These are phyloP conservation scores for Fomitopsis schrenkii DNA, from an alignment of 1,284 basidiomycete species.

Conservation along the genomic window DNA sequence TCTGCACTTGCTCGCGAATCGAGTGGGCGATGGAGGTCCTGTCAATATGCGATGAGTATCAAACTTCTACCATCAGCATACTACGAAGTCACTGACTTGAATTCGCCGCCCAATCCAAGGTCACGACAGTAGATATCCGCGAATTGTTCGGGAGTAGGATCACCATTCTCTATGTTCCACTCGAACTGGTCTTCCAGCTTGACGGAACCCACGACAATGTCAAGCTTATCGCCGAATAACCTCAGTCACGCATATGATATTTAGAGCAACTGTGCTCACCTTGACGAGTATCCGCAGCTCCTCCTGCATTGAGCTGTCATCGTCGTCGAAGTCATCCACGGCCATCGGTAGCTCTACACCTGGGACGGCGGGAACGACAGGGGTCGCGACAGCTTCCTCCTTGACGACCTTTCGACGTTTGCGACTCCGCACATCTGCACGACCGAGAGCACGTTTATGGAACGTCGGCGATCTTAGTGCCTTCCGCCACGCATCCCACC, in stretches of 20 bases:
- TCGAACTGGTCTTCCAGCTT: constrained; percentile 98
- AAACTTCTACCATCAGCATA: background rate
- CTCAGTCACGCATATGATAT: constrained; percentile 12
- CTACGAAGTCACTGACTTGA: constrained; percentile 56
- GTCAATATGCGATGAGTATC: constrained; percentile 10
- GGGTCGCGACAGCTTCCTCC: constrained; percentile 20
- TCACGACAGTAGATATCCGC: constrained; percentile 87
- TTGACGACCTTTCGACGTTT: constrained; percentile 33
- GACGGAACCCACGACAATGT: constrained; percentile 92
- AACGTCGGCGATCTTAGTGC: constrained; percentile 36
- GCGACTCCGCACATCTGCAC: constrained; percentile 23
- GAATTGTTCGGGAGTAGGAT: constrained; percentile 88
- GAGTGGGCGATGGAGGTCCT: constrained; percentile 94
- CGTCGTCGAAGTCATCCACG: constrained; percentile 35
- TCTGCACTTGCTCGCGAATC: constrained; percentile 93
- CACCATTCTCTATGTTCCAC: constrained; percentile 87
- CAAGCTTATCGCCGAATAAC: constrained; percentile 54
- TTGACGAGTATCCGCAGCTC: constrained; percentile 92
- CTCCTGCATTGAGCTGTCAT: constrained; percentile 60
- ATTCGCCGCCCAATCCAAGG: constrained; percentile 89
- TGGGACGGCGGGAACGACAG: constrained; percentile 1
- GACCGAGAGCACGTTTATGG: constrained; percentile 21
- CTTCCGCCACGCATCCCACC: constrained; percentile 74
- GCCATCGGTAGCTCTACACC: constrained; percentile 19
- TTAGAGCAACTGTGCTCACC: constrained; percentile 30